Base-by-base conservation (phyloP, 2,329 filamentous ascomycete species). In the Berkeleyomyces rouxiae region DNA sequence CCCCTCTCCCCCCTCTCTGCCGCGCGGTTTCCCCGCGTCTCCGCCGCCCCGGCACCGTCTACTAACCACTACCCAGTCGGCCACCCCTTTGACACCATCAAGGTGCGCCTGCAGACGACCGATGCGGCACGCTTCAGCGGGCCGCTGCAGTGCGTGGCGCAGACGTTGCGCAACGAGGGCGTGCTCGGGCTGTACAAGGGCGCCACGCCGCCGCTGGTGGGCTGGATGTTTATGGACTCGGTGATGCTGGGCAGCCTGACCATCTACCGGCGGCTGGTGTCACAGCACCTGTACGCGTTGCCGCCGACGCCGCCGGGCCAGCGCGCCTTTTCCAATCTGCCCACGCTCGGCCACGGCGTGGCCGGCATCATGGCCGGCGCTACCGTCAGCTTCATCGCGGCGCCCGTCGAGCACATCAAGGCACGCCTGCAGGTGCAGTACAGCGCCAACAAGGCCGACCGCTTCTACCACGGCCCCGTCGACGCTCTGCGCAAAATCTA, bases 221-320 rank as follows among this genome's bases (percentile, higher is more conserved):
- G 93, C 68, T 97, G 93, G 93, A 96, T 97, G 87, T 89, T 95
- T 70, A 97, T 97, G 92, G 93, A 99, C 76, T 81, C 77, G 49
- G 72, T 85, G 64, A 96, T 97, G 91, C 81, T 97, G 42, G 93
- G 93, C 49, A 95, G 88, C 16, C 78, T 99, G 67, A 95, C 88
- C 33, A 81, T 95, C 59, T 97, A 97, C 76, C 87, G 92, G 44
- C 86, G 88, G 58, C 73, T 96, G 55, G 77, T 97, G 13, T 86
- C 87, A 66, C 85, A 93, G 70, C 81, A 90, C 68, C 75, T 96
- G 69, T 96, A 93, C 75, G 55, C 64, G 31, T 69, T 69, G 66
- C 42, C 67, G 63, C 33, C 64, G 61, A 51, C 65, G 1, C 63
- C 64, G 36, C 39, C 63, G n/a, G 51, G 60, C 31, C 49, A 57